Evolutionary conservation across 306 rosid species (phyloP), one percentile per base, ranked within the genome.

Genomic region (Begonia peltatifolia): DNA sequence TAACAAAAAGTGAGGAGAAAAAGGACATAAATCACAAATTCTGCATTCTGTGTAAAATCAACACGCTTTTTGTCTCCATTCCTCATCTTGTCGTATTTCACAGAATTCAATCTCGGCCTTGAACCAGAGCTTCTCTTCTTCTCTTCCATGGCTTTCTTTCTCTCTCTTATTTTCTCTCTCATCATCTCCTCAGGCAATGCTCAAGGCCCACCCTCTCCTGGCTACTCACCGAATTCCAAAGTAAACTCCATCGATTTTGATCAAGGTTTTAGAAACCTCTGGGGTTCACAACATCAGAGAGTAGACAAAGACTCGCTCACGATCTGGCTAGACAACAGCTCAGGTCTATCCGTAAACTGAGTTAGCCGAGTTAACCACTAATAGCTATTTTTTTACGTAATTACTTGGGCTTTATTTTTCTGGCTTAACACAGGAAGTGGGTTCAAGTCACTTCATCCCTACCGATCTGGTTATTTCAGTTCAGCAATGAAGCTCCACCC

Each of bases 211-310:
- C 99, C 99, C 47, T 83, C 94, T 25, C 94, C 95, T 58, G 94
- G 87, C 58, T 86, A 76, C 77, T 71, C 36, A 48, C 86, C 83
- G 12, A 75, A 90, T 59, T 80, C 83, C 50, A 65, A 62, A 64
- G 62, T 86, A 30, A 67, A 58, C 4, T 30, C 95, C 41, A 41
- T 73, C 14, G 65, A 47, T 55, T 90, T 90, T 53, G 73, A 57
- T 65, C 82, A 81, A 18, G 88, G 71, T 47, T 86, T 67, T 53
- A 61, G 74, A 67, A 83, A 77, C 67, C 82, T 68, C 0, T 81
- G 99, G 99, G 99, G 99, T 66, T 71, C 83, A 58, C 67, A 79
- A 59, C 95, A 90, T 61, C 93, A 86, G 56, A 83, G 23, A 54
- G 9, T 67, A 36, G 94, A 81, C 65, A 84, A 79, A 15, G 75